These are phyloP conservation scores for Dioscorea alata DNA, from an alignment of 106 monocot species.

Conservation along the genomic window DNA sequence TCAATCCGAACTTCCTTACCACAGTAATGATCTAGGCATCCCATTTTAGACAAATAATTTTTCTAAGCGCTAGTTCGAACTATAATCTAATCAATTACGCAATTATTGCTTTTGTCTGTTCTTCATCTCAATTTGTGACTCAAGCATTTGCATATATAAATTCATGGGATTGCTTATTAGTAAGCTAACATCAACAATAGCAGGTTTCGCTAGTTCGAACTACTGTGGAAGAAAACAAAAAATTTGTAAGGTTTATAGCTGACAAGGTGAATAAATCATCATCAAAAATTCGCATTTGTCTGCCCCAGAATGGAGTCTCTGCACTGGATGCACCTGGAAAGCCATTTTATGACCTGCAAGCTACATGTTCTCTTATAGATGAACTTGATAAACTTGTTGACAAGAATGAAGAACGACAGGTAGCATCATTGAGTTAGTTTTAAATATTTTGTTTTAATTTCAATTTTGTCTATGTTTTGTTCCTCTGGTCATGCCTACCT, in stretches of 20 bases:
- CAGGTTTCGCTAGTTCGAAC: slow-evolving; percentile 88
- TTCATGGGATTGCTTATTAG: too few relatives aligned
- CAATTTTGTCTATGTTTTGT: neutral
- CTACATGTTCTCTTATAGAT: slow-evolving; percentile 46
- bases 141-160: too few relatives aligned
- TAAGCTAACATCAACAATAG: neutral
- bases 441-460: too few relatives aligned
- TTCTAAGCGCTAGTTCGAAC: too few relatives aligned
- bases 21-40: too few relatives aligned
- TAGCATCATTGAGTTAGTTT: slow-evolving; percentile 8
- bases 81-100: too few relatives aligned
- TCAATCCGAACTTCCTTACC: too few relatives aligned
- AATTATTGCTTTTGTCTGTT: too few relatives aligned
- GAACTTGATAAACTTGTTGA: slow-evolving; percentile 62
- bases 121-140: too few relatives aligned
- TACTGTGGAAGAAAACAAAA: slow-evolving; percentile 77
- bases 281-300: slow-evolving; percentile 61
- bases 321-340: slow-evolving; percentile 82
- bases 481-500: neutral
- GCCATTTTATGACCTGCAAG: slow-evolving; percentile 85
- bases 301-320: slow-evolving; percentile 76
- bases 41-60: too few relatives aligned
- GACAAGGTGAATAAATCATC: slow-evolving; percentile 70
- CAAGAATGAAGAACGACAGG: slow-evolving; percentile 57
- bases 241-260: slow-evolving; percentile 85